Conservation (phyloP, 108 stramenopile species). For the Parmales sp. region DNA sequence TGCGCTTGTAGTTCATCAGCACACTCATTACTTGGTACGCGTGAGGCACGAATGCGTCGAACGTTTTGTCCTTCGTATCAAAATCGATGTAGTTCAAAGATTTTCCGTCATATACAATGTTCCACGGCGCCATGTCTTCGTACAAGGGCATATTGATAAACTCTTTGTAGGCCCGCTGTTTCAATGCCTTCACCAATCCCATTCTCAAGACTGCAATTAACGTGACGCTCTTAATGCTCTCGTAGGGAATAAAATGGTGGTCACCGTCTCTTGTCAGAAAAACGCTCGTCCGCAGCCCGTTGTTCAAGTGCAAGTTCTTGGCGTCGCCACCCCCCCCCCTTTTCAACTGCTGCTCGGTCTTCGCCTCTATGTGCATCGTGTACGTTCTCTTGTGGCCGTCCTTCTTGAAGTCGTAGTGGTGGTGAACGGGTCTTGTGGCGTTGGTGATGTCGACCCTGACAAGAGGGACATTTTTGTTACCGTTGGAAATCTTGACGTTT, state of each 20-base stretch:
- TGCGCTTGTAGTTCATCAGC: conserved; percentile 37
- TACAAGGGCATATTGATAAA: conserved; percentile 28
- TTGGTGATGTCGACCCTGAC: conserved; percentile 26
- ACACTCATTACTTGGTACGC: conserved; percentile 19
- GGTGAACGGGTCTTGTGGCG: conserved; percentile 25
- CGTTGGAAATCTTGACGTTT: no score
- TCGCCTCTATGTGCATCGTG: conserved; percentile 18
- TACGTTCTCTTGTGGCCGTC: conserved; percentile 30
- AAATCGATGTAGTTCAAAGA: conserved; percentile 29
- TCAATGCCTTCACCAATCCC: conserved; percentile 11
- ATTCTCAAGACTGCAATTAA: conserved; percentile 20
- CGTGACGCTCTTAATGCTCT: conserved; percentile 20
- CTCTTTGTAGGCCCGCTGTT: conserved; percentile 1
- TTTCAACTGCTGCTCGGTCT: background rate
- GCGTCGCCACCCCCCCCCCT: background rate
- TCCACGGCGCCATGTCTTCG: conserved; percentile 39
- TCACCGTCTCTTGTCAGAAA: conserved; percentile 20
- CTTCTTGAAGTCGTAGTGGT: conserved; percentile 24
- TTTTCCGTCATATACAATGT: conserved; percentile 20
- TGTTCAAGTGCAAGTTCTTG: background rate
- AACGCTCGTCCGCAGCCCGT: background rate
- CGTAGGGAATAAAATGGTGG: conserved; percentile 19
- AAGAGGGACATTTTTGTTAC: background rate
- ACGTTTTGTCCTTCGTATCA: conserved; percentile 28
- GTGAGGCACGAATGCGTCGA: conserved; percentile 19